Conservation (phyloP, 495 filamentous ascomycete species). For the Coniosporium apollinis region DNA sequence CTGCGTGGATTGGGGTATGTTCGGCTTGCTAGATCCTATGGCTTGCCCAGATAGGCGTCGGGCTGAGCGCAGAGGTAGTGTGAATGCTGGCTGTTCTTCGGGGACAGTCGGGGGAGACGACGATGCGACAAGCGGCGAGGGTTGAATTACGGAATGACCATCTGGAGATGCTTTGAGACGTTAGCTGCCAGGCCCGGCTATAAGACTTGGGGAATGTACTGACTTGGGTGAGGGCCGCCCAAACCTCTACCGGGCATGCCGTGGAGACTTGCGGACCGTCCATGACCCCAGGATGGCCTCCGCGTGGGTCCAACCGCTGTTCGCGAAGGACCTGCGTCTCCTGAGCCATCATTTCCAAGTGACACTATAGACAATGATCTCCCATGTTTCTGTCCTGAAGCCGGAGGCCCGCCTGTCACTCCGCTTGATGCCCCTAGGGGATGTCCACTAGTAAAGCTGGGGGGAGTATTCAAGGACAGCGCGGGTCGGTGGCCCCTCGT, state of each 20-base stretch:
- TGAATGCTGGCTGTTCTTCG: background rate
- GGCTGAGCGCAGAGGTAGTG: slow-evolving; percentile 2
- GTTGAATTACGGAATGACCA: slow-evolving; percentile 3
- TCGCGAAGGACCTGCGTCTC: slow-evolving; percentile 24
- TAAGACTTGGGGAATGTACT: too few relatives aligned
- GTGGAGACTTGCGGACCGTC: slow-evolving; percentile 70
- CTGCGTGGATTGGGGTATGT: slow-evolving; percentile 19
- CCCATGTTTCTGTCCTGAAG: slow-evolving; percentile 36
- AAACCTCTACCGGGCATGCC: slow-evolving; percentile 38
- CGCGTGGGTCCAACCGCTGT: slow-evolving; percentile 18
- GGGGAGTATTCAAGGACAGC: slow-evolving; percentile 39
- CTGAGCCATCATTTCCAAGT: slow-evolving; percentile 49
- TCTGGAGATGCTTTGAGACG: too few relatives aligned
- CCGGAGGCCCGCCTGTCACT: slow-evolving; percentile 5
- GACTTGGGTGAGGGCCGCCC: too few relatives aligned
- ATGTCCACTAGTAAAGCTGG: slow-evolving; percentile 11
- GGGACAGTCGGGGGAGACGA: slow-evolving; percentile 4
- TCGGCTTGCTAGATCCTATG: too few relatives aligned
- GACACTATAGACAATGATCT: slow-evolving; percentile 93
- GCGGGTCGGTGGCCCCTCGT: slow-evolving; percentile 39
- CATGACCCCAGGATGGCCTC: slow-evolving; percentile 45
- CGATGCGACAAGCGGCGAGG: slow-evolving; percentile 13
- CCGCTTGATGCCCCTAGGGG: slow-evolving; percentile 6
- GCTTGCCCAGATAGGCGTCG: slow-evolving; percentile 6
- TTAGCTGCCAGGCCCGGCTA: too few relatives aligned